phyloP scores from a whole-genome alignment of 73 alveolate genomes.

The Tetrahymena elliotti region DNA sequence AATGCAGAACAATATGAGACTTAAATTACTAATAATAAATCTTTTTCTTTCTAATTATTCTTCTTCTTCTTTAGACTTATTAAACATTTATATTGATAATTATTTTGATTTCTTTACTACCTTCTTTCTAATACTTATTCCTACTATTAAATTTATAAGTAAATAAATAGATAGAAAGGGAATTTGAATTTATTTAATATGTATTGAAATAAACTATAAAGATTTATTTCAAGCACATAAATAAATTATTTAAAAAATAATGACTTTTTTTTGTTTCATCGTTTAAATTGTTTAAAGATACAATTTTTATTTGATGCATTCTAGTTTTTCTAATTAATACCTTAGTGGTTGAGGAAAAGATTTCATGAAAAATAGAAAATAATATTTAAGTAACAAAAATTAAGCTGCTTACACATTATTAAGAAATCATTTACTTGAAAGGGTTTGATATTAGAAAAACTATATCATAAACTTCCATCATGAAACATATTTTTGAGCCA shows the following conservation, averaged over 20 bases:
- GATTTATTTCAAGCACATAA: background rate
- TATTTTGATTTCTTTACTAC: background rate
- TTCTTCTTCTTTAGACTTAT: background rate
- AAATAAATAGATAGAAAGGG: no score
- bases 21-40: background rate
- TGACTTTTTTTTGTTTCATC: background rate
- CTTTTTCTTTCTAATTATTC: background rate
- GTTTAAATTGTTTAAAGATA: background rate
- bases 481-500: no score
- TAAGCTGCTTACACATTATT: background rate
- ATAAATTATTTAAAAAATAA: no score
- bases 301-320: background rate
- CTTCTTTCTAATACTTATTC: background rate
- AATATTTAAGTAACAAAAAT: no score
- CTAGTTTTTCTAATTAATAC: background rate
- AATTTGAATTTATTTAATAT: no score
- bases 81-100: background rate
- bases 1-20: background rate
- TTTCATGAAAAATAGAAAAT: background rate
- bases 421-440: no score
- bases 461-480: no score
- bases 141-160: background rate
- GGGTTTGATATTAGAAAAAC: no score
- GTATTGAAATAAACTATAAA: no score
- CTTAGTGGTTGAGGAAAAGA: background rate